These are phyloP conservation scores for Liquidambar formosana DNA, from an alignment of 164 flowering plant genomes.

Conservation along the genomic window DNA sequence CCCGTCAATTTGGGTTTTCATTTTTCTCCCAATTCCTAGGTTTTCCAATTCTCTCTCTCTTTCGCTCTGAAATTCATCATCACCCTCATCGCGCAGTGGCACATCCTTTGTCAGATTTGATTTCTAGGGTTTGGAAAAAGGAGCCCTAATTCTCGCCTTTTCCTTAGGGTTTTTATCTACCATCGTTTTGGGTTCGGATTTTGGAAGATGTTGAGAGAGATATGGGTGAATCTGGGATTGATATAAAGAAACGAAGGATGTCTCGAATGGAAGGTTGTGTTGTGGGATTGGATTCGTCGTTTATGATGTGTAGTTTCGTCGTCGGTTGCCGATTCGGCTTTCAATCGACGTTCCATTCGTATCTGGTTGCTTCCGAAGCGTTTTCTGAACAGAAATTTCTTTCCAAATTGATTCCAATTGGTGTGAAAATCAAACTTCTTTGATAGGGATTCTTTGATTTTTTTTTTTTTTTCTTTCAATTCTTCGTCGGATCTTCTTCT, in stretches of 20 bases:
- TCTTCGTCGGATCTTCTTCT: constrained; percentile 2
- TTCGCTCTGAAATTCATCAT: too few species aligned
- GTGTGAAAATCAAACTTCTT: background rate
- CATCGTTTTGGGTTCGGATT: too few species aligned
- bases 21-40: too few species aligned
- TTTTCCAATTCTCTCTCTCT: too few species aligned
- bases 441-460: background rate
- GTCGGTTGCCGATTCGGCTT: constrained; percentile 46
- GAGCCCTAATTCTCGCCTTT: too few species aligned
- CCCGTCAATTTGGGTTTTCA: too few species aligned
- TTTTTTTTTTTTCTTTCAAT: background rate
- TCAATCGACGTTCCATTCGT: constrained; percentile 59
- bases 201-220: constrained; percentile 17
- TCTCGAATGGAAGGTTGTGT: constrained; percentile 10
- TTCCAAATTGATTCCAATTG: constrained; percentile 17
- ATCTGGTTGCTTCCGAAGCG: constrained; percentile 57
- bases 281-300: constrained; percentile 9
- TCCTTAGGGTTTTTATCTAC: too few species aligned
- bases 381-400: constrained; percentile 44
- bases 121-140: too few species aligned
- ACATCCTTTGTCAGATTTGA: too few species aligned
- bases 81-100: too few species aligned
- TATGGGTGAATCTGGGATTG: constrained; percentile 30
- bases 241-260: constrained; percentile 13
- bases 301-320: constrained; percentile 9